Evolutionary conservation across 805 yeast genomes (phyloP), one percentile per base, ranked within the genome.

Genomic region (Hanseniaspora vineae): DNA sequence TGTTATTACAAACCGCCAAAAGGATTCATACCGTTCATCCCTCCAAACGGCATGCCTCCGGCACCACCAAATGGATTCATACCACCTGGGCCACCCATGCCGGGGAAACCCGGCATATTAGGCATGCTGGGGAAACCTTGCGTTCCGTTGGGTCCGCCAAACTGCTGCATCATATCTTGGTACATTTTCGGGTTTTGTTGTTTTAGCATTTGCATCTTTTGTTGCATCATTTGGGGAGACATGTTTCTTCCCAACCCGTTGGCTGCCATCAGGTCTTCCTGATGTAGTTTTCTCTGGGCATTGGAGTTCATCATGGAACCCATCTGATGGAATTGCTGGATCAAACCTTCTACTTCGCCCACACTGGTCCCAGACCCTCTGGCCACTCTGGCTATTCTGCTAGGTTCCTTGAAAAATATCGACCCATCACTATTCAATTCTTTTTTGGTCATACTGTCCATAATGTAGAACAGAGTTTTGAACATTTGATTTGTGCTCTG

Each of bases 401-500:
- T 72, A 6, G 97, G 97, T 64, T 89, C 80, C 46, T 80, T 78
- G 37, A 76, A 72, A 63, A 90, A 87, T 18, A 84, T 66, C 51
- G 78, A 70, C 1, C 97, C 97, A 63, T 90, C 97, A 53, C 86
- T 77, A 57, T 87, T 95, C 51, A 90, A 75, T 68, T 90, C 98
- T 58, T 81, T 71, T 54, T 80, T 81, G 1, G 96, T 90, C 98
- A 90, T 90, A 2, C 97, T 87, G 64, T 90, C 98, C 84, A 90
- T 77, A 31, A 90, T 81, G 58, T 77, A 89, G 43, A 90, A 80
- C 94, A 90, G 87, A 53, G 81, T 74, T 62, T 89, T 90, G 69
- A 90, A 72, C 59, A 82, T 75, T 48, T 76, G 73, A n/a, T 86
- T 77, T 0, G 96, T 81, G 46, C 75, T 78, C 76, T 90, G 81